Evolutionary conservation across 495 filamentous ascomycete genomes (phyloP).

Genomic region (Stereocaulon alpinum): DNA sequence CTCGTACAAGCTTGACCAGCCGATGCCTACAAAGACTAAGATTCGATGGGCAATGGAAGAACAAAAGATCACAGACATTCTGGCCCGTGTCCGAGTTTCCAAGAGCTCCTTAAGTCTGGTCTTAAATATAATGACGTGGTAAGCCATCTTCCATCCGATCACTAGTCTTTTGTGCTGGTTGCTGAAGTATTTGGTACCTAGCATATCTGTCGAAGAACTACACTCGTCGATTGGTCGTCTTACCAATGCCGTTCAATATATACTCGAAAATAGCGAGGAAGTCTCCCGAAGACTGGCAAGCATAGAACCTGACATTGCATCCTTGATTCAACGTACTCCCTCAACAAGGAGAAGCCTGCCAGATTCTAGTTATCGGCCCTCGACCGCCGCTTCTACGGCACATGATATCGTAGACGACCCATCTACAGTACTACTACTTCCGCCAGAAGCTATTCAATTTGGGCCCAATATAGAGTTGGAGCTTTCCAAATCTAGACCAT

Average conservation of each 20-base stretch:
- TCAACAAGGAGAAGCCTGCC: not conserved
- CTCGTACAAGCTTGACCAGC: not conserved
- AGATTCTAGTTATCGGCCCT: not conserved
- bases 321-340: not conserved
- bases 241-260: not conserved
- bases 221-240: not conserved
- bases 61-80: not conserved
- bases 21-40: not conserved
- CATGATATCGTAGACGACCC: not conserved
- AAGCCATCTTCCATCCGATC: not conserved
- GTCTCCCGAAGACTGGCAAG: not conserved
- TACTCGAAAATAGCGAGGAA: not conserved
- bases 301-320: not conserved
- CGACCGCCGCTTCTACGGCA: not conserved
- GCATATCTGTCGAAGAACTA: not conserved
- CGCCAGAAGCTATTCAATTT: not conserved
- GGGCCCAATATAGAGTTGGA: not conserved
- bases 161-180: not conserved
- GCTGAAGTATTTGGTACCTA: not conserved
- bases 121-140: constrained; percentile 4
- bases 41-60: not conserved
- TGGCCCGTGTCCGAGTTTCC: not conserved
- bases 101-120: not conserved
- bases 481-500: not conserved
- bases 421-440: not conserved